Conservation (phyloP, 305 asterid genomes). For the Fraxinus latifolia region DNA sequence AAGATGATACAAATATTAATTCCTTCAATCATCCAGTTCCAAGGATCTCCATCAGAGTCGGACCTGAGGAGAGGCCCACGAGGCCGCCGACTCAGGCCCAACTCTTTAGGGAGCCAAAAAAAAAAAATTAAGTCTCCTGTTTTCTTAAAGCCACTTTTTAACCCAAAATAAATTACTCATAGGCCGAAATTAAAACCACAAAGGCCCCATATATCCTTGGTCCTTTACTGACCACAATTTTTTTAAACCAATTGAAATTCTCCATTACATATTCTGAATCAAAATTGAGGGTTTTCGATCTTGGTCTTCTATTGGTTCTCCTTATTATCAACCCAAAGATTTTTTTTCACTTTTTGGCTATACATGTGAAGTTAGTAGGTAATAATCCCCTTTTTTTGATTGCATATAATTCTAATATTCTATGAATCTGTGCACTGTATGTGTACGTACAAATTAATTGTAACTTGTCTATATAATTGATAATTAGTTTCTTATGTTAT, state of each 20-base stretch:
- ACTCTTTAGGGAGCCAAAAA: not conserved
- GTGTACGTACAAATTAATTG: not conserved
- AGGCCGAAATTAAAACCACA: not conserved
- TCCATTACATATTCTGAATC: not conserved
- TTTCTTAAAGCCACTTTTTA: not conserved
- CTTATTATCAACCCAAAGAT: not conserved
- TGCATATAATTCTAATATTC: not conserved
- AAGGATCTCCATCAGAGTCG: not conserved
- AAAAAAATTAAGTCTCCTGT: too few species aligned
- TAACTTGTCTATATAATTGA: not conserved
- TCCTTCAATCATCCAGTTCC: not conserved
- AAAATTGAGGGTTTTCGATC: not conserved
- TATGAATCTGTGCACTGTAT: not conserved
- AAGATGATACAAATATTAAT: not conserved
- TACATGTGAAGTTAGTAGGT: not conserved
- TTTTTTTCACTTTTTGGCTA: not conserved
- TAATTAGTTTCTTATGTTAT: not conserved
- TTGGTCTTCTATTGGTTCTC: not conserved
- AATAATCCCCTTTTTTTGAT: not conserved
- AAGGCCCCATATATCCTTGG: not conserved
- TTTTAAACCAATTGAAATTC: not conserved
- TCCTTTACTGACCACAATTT: not conserved
- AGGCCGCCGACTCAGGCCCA: not conserved
- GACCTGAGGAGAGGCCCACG: not conserved
- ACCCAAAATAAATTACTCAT: not conserved